Conservation (phyloP, 306 rosid species). For the Pueraria montana region DNA sequence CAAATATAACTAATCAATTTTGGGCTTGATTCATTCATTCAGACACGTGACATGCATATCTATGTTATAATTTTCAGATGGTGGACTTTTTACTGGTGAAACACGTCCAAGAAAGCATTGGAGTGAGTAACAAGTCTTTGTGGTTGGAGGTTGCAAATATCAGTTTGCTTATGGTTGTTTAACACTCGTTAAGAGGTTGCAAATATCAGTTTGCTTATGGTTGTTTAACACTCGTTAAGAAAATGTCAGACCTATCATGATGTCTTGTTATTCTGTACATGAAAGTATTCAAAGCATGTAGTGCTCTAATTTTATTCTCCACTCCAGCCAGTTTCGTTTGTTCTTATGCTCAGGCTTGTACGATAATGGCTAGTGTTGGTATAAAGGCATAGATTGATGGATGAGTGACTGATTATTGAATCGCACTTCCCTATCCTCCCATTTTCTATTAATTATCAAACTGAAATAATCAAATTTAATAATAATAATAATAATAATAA, state of each 20-base stretch:
- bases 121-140: conserved; percentile 24
- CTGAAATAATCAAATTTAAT: neutral
- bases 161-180: conserved; percentile 28
- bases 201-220: conserved; percentile 7
- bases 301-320: conserved; percentile 24
- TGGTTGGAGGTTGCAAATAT: conserved; percentile 12
- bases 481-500: too few species aligned
- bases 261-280: conserved; percentile 7
- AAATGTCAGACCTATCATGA: conserved; percentile 24
- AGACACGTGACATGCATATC: conserved; percentile 2
- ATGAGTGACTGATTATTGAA: conserved; percentile 2
- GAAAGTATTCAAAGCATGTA: conserved; percentile 18
- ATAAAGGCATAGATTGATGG: neutral
- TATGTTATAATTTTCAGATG: conserved; percentile 43
- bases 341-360: neutral
- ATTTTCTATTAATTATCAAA: conserved; percentile 1
- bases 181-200: conserved; percentile 24
- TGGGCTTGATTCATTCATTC: conserved; percentile 17
- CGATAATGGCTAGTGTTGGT: neutral
- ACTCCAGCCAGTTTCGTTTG: neutral
- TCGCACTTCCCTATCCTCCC: neutral
- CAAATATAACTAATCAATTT: conserved; percentile 1
- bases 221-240: conserved; percentile 30
- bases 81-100: neutral
- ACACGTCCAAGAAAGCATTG: conserved; percentile 11